Evolutionary conservation across 805 yeast genomes (phyloP).

Genomic region (Teunomyces aglyptinius): DNA sequence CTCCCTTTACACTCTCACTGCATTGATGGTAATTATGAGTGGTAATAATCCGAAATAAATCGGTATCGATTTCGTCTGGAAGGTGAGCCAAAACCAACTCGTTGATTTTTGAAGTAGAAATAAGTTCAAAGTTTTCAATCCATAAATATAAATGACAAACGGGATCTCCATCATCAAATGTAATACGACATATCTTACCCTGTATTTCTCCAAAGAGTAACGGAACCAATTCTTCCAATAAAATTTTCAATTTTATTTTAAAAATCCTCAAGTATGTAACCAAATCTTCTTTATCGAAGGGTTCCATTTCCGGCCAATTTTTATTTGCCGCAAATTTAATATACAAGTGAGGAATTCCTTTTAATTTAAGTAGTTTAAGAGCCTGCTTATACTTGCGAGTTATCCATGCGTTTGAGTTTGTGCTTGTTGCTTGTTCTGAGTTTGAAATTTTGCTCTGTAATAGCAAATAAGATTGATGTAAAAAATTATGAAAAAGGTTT

Average conservation of each 20-base stretch:
- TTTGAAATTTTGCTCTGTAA: neutral
- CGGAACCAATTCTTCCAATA: constrained; percentile 1
- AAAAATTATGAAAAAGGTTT: neutral
- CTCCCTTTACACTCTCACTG: neutral
- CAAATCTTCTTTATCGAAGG: neutral
- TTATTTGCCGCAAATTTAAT: neutral
- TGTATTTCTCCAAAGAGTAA: neutral
- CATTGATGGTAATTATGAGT: neutral
- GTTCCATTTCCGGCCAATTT: constrained; percentile 1
- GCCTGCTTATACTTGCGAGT: neutral
- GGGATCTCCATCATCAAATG: neutral
- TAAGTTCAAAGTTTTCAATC: neutral
- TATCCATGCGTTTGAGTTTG: neutral
- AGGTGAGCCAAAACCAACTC: neutral
- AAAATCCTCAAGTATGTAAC: neutral
- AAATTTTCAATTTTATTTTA: neutral
- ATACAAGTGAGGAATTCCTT: neutral
- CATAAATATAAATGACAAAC: neutral
- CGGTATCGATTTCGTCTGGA: neutral
- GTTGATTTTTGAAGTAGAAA: neutral
- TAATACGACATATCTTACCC: neutral
- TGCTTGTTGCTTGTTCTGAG: neutral
- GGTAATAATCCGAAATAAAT: neutral
- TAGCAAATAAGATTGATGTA: neutral
- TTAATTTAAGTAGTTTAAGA: neutral